Percentiles rank a stretch among this genome's conserved stretches.
Conservation (phyloP, 176 grass and related monocot genomes). For the Eragrostis nindensis region DNA sequence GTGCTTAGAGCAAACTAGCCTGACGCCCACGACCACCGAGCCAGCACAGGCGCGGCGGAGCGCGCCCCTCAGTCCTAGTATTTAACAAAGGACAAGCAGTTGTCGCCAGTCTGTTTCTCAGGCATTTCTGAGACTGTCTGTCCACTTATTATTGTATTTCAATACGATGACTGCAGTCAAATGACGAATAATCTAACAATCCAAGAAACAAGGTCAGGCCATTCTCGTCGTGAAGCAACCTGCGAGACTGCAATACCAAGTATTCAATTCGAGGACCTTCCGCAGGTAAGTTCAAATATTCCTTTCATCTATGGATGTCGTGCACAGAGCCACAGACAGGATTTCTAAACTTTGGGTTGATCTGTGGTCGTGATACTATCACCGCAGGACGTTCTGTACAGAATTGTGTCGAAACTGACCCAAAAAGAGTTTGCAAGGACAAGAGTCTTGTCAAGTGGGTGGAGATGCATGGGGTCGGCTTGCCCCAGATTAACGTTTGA, state of each 20-base stretch:
- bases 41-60: too few relatives aligned
- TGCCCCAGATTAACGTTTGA: slow-evolving; percentile 5
- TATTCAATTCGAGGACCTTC: background rate
- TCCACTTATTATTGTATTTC: background rate
- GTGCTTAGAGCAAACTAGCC: too few relatives aligned
- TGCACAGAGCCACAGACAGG: too few relatives aligned
- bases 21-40: too few relatives aligned
- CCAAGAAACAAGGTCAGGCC: background rate
- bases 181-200: background rate
- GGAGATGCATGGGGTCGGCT: background rate
- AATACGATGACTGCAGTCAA: background rate
- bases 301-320: background rate
- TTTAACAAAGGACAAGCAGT: too few relatives aligned
- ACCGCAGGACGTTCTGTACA: slow-evolving; percentile 4
- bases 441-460: background rate
- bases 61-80: too few relatives aligned
- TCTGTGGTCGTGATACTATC: background rate
- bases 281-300: background rate
- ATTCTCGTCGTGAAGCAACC: background rate
- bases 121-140: background rate
- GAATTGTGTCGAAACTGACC: background rate
- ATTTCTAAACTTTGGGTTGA: background rate
- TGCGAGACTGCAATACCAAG: background rate
- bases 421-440: background rate
- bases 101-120: background rate